These are phyloP conservation scores for Cladosporium velox DNA, from an alignment of 2,329 filamentous ascomycete genomes.

Conservation along the genomic window DNA sequence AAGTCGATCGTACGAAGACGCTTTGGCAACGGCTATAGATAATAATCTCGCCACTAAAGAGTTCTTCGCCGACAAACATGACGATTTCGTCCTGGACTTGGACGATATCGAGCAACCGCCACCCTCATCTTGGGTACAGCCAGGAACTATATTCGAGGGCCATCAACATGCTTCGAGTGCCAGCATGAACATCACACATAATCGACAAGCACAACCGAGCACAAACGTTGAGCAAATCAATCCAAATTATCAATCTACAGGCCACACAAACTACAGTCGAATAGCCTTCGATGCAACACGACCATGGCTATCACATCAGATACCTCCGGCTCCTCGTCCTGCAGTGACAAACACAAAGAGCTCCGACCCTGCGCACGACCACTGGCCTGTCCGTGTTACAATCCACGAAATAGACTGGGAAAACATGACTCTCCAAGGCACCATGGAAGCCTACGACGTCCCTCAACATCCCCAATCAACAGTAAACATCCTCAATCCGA, in stretches of 20 bases:
- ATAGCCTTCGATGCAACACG: slow-evolving; percentile 37
- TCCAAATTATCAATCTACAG: slow-evolving; percentile 32
- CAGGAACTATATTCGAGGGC: slow-evolving; percentile 62
- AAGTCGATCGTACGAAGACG: slow-evolving; percentile 56
- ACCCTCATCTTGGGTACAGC: slow-evolving; percentile 62
- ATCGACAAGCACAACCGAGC: slow-evolving; percentile 22
- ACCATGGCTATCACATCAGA: slow-evolving; percentile 42
- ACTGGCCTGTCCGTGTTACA: slow-evolving; percentile 68
- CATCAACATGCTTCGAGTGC: slow-evolving; percentile 58
- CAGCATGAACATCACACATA: slow-evolving; percentile 25
- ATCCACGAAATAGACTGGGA: slow-evolving; percentile 63
- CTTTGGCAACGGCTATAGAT: slow-evolving; percentile 54
- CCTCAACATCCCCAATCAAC: slow-evolving; percentile 48
- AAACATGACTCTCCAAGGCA: slow-evolving; percentile 64
- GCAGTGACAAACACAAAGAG: slow-evolving; percentile 21
- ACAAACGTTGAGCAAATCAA: slow-evolving; percentile 36
- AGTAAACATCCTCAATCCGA: slow-evolving; percentile 27
- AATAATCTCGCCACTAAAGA: slow-evolving; percentile 56
- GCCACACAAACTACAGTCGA: slow-evolving; percentile 33
- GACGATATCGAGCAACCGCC: slow-evolving; percentile 52
- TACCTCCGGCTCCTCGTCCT: slow-evolving; percentile 28
- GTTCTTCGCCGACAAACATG: slow-evolving; percentile 53
- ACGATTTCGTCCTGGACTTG: slow-evolving; percentile 62
- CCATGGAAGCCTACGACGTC: slow-evolving; percentile 71
- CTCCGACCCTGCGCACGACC: slow-evolving; percentile 49